Evolutionary conservation across 371 early-diverging fungal genomes (phyloP), one percentile per base, ranked within the genome.

Genomic region (Rhizomucor pusillus): DNA sequence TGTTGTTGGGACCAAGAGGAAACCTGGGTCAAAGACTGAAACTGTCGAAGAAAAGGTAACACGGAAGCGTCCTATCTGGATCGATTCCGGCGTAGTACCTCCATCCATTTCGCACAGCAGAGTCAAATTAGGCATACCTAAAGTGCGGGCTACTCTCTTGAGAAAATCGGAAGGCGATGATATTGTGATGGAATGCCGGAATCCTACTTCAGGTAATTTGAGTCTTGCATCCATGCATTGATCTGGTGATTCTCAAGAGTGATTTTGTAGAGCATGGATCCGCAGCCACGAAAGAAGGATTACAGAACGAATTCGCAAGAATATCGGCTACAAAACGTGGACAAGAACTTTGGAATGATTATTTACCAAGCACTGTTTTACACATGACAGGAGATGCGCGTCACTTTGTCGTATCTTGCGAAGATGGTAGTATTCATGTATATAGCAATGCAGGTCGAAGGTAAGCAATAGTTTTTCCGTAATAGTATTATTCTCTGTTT

Each of bases 361-460:
- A 79, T 49, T 46, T 91, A 5, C 76, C 82, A 1, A 74, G 77
- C 43, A 60, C 79, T 5, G 83, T 86, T 5, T 48, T 89, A 13
- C 62, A 80, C 14, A 71, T 89, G 59, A 67, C 80, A 1, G 89
- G 88, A n/a, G 80, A 82, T 44, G 58, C 65, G 0, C 44, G 57
- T 1, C 91, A 84, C 56, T 73, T 75, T 53, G 86, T 83, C 0
- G 76, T 80, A 2, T 73, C 85, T 0, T 88, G 88, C 56, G 83
- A 85, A 47, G 89, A 91, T 62, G 87, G 84, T n/a, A 77, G 79
- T 0, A 43, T 93, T 24, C 74, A 83, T 56, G 62, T 88, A 0
- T 90, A 86, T 60, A 83, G 88, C 5, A 71, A 75, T 2, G 71
- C 82, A 3, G 93, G 93, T 22, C 65, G 86, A 67, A 79, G 29